Conservation (phyloP, 768 basidiomycete species). For the Hericium coralloides region DNA sequence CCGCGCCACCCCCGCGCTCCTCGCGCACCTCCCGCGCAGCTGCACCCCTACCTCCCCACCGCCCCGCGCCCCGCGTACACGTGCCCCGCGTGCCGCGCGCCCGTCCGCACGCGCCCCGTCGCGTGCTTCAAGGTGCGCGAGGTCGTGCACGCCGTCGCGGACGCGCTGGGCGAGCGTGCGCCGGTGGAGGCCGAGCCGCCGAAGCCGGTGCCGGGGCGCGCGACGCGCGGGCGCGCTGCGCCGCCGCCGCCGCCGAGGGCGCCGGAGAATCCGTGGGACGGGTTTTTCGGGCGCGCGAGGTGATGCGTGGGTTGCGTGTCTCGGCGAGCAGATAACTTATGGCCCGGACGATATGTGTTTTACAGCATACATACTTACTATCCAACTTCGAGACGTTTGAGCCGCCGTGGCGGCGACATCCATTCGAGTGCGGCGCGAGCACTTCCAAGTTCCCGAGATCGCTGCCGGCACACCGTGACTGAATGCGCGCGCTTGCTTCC, state of each 20-base stretch:
- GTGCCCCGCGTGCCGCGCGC: conserved; percentile 58
- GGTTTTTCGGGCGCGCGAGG: background rate
- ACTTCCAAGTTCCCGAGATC: too few relatives aligned
- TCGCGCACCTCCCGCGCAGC: conserved; percentile 8
- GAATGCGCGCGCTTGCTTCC: too few relatives aligned
- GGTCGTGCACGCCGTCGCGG: conserved; percentile 40
- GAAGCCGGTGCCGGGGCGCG: background rate
- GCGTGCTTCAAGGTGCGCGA: conserved; percentile 57
- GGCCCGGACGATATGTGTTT: too few relatives aligned
- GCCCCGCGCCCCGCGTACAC: conserved; percentile 39
- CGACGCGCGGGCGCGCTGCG: background rate
- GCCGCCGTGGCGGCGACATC: too few relatives aligned
- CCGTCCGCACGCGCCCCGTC: conserved; percentile 39
- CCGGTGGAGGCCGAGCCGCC: conserved; percentile 19
- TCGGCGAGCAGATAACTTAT: too few relatives aligned
- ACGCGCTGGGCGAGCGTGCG: conserved; percentile 39
- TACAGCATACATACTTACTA: too few relatives aligned
- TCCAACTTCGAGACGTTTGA: too few relatives aligned
- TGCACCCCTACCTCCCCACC: background rate
- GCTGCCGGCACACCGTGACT: too few relatives aligned
- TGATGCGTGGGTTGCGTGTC: too few relatives aligned
- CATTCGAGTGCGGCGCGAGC: too few relatives aligned
- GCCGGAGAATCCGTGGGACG: background rate
- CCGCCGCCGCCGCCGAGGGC: background rate
- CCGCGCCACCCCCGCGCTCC: background rate